phyloP scores from a whole-genome alignment of 2,329 filamentous ascomycete genomes.

The Stagonosporopsis cucurbitacearum region DNA sequence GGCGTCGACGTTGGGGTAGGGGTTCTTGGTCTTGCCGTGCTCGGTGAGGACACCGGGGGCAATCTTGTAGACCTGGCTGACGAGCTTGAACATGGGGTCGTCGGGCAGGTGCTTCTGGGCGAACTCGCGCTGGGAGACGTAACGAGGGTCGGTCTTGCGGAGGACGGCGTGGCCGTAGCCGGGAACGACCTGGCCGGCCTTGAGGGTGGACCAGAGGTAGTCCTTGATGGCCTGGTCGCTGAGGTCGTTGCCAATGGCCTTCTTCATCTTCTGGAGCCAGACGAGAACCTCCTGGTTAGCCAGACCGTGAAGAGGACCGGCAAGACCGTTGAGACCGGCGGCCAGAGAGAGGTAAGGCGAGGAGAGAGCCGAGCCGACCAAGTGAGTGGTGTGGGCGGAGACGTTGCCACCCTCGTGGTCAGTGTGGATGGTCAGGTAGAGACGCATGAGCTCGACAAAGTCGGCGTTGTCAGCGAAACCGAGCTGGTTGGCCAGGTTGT shows the following conservation, averaged over 20 bases:
- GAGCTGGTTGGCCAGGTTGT: slow-evolving; percentile 99
- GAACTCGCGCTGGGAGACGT: slow-evolving; percentile 97
- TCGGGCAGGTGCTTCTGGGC: slow-evolving; percentile 91
- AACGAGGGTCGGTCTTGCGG: slow-evolving; percentile 99
- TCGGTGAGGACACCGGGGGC: slow-evolving; percentile 96
- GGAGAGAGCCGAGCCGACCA: slow-evolving; percentile 95
- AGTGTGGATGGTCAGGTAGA: slow-evolving; percentile 99
- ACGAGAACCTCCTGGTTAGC: slow-evolving; percentile 99
- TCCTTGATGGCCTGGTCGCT: slow-evolving; percentile 96
- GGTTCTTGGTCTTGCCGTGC: slow-evolving; percentile 99
- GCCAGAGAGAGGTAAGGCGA: slow-evolving; percentile 96
- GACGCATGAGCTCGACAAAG: slow-evolving; percentile 97
- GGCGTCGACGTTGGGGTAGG: slow-evolving; percentile 97
- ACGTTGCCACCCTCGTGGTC: slow-evolving; percentile 99
- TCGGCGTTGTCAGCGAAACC: slow-evolving; percentile 94
- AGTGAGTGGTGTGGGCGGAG: slow-evolving; percentile 96
- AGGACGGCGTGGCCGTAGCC: slow-evolving; percentile 99
- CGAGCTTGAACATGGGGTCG: slow-evolving; percentile 99
- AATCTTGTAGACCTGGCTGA: slow-evolving; percentile 99
- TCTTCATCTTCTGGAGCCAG: slow-evolving; percentile 99
- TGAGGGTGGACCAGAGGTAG: slow-evolving; percentile 98
- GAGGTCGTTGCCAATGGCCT: slow-evolving; percentile 87
- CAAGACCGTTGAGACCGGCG: slow-evolving; percentile 96
- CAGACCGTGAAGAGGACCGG: slow-evolving; percentile 96
- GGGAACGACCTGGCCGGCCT: slow-evolving; percentile 92